Conservation (phyloP, 177 flowering plant genomes). For the Vitis hybrid region DNA sequence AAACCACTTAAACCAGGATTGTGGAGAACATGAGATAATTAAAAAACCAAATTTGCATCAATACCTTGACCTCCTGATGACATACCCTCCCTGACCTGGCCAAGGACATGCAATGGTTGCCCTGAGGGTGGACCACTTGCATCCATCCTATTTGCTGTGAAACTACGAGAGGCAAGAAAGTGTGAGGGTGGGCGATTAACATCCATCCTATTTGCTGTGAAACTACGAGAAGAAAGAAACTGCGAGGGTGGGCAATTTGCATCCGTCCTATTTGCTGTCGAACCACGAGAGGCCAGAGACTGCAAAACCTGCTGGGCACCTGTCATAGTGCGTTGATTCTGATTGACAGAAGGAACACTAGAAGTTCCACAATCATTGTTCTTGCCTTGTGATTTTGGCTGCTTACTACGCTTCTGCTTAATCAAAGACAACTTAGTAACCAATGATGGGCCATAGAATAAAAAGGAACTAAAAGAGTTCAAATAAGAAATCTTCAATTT, state of each 20-base stretch:
- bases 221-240: too few relatives aligned
- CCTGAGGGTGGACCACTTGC: constrained; percentile 20
- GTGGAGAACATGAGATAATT: constrained; percentile 73
- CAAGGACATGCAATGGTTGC: constrained; percentile 20
- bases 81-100: constrained; percentile 17
- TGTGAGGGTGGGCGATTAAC: too few relatives aligned
- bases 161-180: constrained; percentile 27
- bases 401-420: constrained; percentile 52
- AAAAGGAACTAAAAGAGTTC: too few relatives aligned
- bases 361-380: constrained; percentile 33
- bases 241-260: too few relatives aligned
- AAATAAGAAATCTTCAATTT: background rate
- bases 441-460: background rate
- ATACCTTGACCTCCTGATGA: constrained; percentile 29
- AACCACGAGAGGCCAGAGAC: constrained; percentile 26
- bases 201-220: too few relatives aligned
- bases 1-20: constrained; percentile 70
- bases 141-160: constrained; percentile 26
- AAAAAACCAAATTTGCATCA: constrained; percentile 38
- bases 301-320: constrained; percentile 54
- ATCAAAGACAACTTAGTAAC: background rate
- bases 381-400: constrained; percentile 31
- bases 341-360: constrained; percentile 20
- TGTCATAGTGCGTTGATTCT: constrained; percentile 24
- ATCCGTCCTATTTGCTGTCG: too few relatives aligned